phyloP scores from a whole-genome alignment of 192 early-diverging fungal species.

The Lobosporangium transversale region DNA sequence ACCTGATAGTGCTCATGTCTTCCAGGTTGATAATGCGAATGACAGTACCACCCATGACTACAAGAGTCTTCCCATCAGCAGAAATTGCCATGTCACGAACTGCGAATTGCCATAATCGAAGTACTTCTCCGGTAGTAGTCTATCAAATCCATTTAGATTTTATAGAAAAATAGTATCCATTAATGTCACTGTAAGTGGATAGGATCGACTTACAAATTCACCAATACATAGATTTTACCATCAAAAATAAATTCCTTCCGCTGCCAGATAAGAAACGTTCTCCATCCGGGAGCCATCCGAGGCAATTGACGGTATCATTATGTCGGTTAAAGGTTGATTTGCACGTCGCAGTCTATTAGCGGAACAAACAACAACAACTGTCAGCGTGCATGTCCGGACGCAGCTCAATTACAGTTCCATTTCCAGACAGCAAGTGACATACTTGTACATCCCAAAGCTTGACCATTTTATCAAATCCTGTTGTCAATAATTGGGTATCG shows the following conservation, averaged over 20 bases:
- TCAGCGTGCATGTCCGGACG: too few relatives aligned
- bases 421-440: neutral
- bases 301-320: conserved; percentile 80
- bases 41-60: conserved; percentile 47
- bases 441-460: conserved; percentile 85
- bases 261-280: conserved; percentile 87
- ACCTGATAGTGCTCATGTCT: conserved; percentile 36
- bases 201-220: too few relatives aligned
- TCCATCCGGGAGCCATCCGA: conserved; percentile 90
- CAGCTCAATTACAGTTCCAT: too few relatives aligned
- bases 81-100: conserved; percentile 70
- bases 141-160: neutral
- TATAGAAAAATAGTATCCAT: conserved; percentile 14
- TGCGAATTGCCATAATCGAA: conserved; percentile 66
- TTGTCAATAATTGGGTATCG: conserved; percentile 76
- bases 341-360: conserved; percentile 68
- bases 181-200: conserved; percentile 8
- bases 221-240: conserved; percentile 73
- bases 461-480: conserved; percentile 82
- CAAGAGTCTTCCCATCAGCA: conserved; percentile 68
- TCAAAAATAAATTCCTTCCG: conserved; percentile 81
- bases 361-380: too few relatives aligned
- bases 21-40: conserved; percentile 43
- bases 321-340: conserved; percentile 73
- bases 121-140: conserved; percentile 58